phyloP scores from a whole-genome alignment of 139 green algal species.

The Chlamydomonas asymmetrica region DNA sequence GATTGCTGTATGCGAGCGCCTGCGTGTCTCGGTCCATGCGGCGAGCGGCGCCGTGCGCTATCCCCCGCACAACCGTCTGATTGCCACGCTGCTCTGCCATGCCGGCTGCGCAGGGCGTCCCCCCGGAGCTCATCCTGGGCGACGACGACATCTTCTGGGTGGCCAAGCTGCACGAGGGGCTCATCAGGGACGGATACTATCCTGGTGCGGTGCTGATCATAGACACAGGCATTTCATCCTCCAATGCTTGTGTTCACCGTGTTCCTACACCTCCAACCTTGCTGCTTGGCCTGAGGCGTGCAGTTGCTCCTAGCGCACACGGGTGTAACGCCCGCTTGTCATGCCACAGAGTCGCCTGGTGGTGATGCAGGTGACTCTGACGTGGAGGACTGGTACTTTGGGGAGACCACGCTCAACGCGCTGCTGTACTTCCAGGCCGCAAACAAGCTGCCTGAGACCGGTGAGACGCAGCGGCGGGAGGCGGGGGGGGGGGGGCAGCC shows the following conservation, averaged over 20 bases:
- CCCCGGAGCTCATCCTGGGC: conserved; percentile 58
- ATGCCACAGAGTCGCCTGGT: conserved; percentile 4
- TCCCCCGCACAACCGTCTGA: neutral
- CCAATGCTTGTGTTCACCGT: neutral
- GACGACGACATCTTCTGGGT: conserved; percentile 87
- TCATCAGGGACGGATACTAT: conserved; percentile 65
- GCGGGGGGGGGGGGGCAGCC: no score
- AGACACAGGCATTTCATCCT: neutral
- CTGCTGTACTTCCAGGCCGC: conserved; percentile 66
- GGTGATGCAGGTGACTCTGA: conserved; percentile 16
- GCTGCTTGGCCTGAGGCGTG: no score
- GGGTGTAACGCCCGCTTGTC: no score
- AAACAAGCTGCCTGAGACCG: conserved; percentile 66
- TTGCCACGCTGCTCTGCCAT: neutral
- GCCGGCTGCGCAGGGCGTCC: conserved; percentile 32
- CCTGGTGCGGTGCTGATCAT: conserved; percentile 8
- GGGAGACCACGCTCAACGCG: conserved; percentile 40
- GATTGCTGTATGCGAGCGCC: neutral
- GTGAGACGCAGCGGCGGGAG: no score
- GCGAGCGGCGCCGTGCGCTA: neutral
- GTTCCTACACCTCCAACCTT: no score
- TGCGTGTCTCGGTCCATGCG: neutral
- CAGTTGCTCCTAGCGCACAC: no score
- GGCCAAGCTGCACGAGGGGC: conserved; percentile 57
- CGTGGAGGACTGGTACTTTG: conserved; percentile 51